Evolutionary conservation across 176 grass and related monocot genomes (phyloP).

Genomic region (Thalia dealbata): DNA sequence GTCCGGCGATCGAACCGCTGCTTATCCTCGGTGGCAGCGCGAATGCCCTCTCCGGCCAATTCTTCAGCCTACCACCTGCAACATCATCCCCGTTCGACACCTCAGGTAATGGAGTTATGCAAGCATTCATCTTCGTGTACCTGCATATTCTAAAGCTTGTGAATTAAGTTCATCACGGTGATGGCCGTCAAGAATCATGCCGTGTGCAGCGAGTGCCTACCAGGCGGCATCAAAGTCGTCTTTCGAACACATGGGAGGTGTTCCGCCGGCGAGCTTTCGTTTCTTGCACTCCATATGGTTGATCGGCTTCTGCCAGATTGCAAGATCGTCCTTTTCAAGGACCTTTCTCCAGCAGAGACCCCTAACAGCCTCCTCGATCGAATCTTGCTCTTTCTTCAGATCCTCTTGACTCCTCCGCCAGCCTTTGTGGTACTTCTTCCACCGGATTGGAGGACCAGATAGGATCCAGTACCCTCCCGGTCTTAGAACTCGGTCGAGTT

Average conservation of each 20-base stretch:
- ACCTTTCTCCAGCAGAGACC: conserved; percentile 89
- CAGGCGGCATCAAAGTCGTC: conserved; percentile 74
- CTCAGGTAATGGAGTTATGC: conserved; percentile 81
- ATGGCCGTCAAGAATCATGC: not conserved
- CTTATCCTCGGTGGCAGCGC: conserved; percentile 68
- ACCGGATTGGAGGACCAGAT: conserved; percentile 85
- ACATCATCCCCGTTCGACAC: conserved; percentile 62
- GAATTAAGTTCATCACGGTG: not conserved
- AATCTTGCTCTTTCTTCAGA: conserved; percentile 78
- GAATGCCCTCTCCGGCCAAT: conserved; percentile 77
- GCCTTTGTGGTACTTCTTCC: conserved; percentile 67
- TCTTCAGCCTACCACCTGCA: conserved; percentile 49
- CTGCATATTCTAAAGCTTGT: conserved; percentile 29
- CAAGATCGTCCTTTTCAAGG: conserved; percentile 62
- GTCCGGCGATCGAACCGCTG: conserved; percentile 60
- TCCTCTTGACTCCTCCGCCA: conserved; percentile 78
- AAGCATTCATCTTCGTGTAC: conserved; percentile 85
- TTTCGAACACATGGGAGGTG: conserved; percentile 69
- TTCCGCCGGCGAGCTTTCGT: conserved; percentile 51
- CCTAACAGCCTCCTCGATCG: conserved; percentile 61
- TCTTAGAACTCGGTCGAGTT: conserved; percentile 83
- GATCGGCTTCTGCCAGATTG: conserved; percentile 89
- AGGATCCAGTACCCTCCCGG: conserved; percentile 91
- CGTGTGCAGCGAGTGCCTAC: conserved; percentile 22
- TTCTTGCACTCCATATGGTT: conserved; percentile 68